phyloP scores from a whole-genome alignment of 495 filamentous ascomycete species.

The Penicillium subrubescens region DNA sequence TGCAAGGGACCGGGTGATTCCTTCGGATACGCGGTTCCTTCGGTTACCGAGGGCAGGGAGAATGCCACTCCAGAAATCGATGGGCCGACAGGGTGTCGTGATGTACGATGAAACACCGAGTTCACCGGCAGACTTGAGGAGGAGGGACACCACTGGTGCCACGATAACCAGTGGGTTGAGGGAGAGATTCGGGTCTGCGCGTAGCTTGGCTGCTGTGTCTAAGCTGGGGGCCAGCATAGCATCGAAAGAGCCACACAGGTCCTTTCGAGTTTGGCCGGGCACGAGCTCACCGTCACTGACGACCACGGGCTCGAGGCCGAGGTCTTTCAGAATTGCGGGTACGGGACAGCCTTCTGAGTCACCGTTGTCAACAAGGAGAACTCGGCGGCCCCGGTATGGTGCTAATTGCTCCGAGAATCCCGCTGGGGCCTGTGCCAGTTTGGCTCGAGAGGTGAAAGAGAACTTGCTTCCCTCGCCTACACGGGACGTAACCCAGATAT shows the following conservation, averaged over 20 bases:
- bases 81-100: slow-evolving; percentile 87
- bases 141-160: slow-evolving; percentile 80
- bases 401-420: slow-evolving; percentile 72
- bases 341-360: slow-evolving; percentile 68
- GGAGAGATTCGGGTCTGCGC: slow-evolving; percentile 79
- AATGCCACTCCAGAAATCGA: slow-evolving; percentile 92
- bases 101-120: slow-evolving; percentile 92
- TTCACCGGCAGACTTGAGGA: slow-evolving; percentile 85
- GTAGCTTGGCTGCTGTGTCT: slow-evolving; percentile 76
- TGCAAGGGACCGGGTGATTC: slow-evolving; percentile 85
- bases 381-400: slow-evolving; percentile 75
- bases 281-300: slow-evolving; percentile 55
- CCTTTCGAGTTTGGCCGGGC: slow-evolving; percentile 44
- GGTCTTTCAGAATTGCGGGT: slow-evolving; percentile 65
- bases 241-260: slow-evolving; percentile 67
- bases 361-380: slow-evolving; percentile 86
- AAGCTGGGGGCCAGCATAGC: slow-evolving; percentile 89
- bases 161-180: slow-evolving; percentile 88
- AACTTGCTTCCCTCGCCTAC: slow-evolving; percentile 85
- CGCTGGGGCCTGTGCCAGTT: slow-evolving; percentile 73
- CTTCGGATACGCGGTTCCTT: slow-evolving; percentile 76
- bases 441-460: slow-evolving; percentile 78
- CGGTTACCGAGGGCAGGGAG: slow-evolving; percentile 88
- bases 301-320: slow-evolving; percentile 74
- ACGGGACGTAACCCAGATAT: slow-evolving; percentile 85